Base-by-base conservation (phyloP, 1,284 basidiomycete species). In the Ustilago xerochloae region DNA sequence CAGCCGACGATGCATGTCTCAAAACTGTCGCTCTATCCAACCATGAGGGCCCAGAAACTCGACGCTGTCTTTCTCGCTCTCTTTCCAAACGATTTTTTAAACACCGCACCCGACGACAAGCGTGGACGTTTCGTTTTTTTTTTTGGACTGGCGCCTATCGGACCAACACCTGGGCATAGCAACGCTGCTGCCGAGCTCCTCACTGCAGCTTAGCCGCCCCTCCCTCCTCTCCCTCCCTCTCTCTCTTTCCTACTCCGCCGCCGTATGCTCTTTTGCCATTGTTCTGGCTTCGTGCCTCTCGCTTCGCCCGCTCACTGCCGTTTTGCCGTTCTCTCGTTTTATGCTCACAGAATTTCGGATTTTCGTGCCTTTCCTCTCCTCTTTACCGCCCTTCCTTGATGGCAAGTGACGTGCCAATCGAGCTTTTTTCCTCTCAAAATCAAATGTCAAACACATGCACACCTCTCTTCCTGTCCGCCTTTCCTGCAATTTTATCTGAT, bases 31-130 rank as follows among this genome's bases (percentile, higher is more conserved):
- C 29, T 48, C 29, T 12, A 13, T 30, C 15, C 26, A 16, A 26
- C n/a, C 4, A 9, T 33, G 3, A 22, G 36, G 46, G 55, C 46
- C 55, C 35, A 48, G 55, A 41, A 48, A 43, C 50, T 20, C 41
- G 22, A 43, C 15, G n/a, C n/a, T n/a, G n/a, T n/a, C n/a, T n/a
- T n/a, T n/a, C n/a, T n/a, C n/a, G n/a, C n/a, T n/a, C n/a, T n/a
- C n/a, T n/a, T n/a, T n/a, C n/a, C n/a, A n/a, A n/a, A n/a, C n/a
- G n/a, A 24, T 1, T 39, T 49, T 62, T 63, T 3, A 36, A 63
- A 51, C 53, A 51, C 53, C 53, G 48, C 60, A 50, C 13, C 39
- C 60, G 60, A 63, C 38, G 36, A 30, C 30, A 20, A 20, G 47
- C 47, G 30, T 33, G 30, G 15, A 33, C 30, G 16, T 39, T 30